Evolutionary conservation across 2,329 filamentous ascomycete genomes (phyloP), one percentile per base, ranked within the genome.

Genomic region (Metarhizium anisopliae): DNA sequence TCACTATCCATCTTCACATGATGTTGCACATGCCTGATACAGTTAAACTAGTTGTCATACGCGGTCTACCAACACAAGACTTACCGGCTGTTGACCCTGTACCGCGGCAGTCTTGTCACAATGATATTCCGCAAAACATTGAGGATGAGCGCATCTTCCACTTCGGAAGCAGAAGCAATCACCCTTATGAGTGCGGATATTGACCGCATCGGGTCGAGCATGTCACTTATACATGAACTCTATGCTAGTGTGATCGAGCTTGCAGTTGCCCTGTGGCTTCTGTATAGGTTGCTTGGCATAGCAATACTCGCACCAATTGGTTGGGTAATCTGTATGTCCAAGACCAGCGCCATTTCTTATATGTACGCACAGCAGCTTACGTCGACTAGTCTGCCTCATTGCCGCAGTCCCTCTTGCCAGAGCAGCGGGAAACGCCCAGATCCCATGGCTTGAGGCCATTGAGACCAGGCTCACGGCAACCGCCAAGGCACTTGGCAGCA

Each of bases 71-170:
- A 68, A 38, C 69, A 71, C 59, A 64, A 66, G 51, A 67, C 66
- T 1, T 70, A 67, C 55, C 68, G 69, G 25, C 62, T 65, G 49
- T 65, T 70, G 35, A 66, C 68, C 1, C 61, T 70, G 60, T 61
- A 67, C 45, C 68, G 70, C 8, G 69, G 64, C 2, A 67, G 65
- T 3, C 58, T 73, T 8, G 56, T 70, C 4, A 72, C 75, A 0
- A 70, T 80, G 60, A 73, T 83, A 14, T 82, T 77, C 60, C 68
- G 71, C 43, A 76, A 76, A 58, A 75, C 74, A 0, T 60, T 75
- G 2, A 59, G 63, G 2, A 29, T 53, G 8, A 43, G 18, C 18
- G 30, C 63, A 1, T 62, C 62, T 4, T 57, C 61, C 2, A 61
- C 64, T 13, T 66, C 69, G 13, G 68, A 71, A 30, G 63, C 66